These are phyloP conservation scores for Epipyxis sp. DNA, from an alignment of 108 stramenopile species.

Conservation along the genomic window DNA sequence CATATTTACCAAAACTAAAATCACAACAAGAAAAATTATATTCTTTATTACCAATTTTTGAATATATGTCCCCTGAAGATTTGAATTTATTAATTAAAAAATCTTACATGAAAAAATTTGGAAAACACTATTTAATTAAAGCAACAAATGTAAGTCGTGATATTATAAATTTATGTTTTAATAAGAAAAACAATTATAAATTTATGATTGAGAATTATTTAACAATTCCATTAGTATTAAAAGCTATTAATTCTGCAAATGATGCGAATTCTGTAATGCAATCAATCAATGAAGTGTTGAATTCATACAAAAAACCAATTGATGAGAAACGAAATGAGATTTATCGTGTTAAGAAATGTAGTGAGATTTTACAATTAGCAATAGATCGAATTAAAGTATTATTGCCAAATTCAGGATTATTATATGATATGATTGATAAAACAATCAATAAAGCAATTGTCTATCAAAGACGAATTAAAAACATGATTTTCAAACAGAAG, in stretches of 20 bases:
- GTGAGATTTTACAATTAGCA: neutral
- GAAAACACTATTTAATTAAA: neutral
- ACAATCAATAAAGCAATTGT: no score
- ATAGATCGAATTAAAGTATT: neutral
- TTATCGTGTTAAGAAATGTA: neutral
- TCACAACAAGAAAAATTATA: neutral
- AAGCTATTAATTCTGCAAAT: neutral
- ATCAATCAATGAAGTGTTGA: neutral
- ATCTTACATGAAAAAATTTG: constrained; percentile 9
- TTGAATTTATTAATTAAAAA: neutral
- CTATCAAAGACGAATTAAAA: no score
- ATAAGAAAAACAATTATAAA: neutral
- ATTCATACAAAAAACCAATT: neutral
- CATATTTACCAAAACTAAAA: neutral
- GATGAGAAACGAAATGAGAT: neutral
- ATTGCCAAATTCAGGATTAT: neutral
- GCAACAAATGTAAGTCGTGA: neutral
- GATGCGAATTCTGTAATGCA: neutral
- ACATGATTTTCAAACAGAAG: no score
- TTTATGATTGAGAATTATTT: neutral
- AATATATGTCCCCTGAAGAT: neutral
- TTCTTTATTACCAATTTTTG: neutral
- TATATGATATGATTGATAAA: neutral
- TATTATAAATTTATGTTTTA: neutral
- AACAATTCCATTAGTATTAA: neutral